Evolutionary conservation across 2,329 filamentous ascomycete genomes (phyloP).

Genomic region (Malbranchea cinnamomea): DNA sequence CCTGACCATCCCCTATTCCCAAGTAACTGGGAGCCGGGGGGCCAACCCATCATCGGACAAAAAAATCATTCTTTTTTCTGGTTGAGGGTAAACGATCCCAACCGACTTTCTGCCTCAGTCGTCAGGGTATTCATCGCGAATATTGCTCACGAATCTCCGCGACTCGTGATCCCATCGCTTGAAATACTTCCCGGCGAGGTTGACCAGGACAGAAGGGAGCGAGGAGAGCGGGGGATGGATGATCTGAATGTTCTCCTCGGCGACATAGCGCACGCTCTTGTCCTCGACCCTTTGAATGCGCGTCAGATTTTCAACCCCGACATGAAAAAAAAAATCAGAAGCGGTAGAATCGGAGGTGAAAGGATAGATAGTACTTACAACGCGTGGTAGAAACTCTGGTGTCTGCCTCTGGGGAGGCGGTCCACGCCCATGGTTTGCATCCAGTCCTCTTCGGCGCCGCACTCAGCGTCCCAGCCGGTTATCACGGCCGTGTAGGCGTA

Average conservation of each 20-base stretch:
- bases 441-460: slow-evolving; percentile 45
- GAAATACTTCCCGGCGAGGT: slow-evolving; percentile 70
- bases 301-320: slow-evolving; percentile 8
- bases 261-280: slow-evolving; percentile 56
- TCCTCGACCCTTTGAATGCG: slow-evolving; percentile 43
- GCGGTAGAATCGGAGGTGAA: neutral
- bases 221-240: slow-evolving; percentile 38
- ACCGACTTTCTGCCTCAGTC: slow-evolving; percentile 38
- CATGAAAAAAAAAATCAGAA: slow-evolving; percentile 8
- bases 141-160: slow-evolving; percentile 68
- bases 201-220: slow-evolving; percentile 39
- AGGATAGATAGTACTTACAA: slow-evolving; percentile 46
- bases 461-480: slow-evolving; percentile 65
- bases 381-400: slow-evolving; percentile 71
- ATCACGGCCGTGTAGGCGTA: slow-evolving; percentile 71
- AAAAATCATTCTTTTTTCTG: neutral
- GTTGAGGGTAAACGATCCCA: neutral
- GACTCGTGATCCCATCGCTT: slow-evolving; percentile 60
- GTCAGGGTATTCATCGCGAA: slow-evolving; percentile 70
- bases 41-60: neutral
- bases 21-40: too few species aligned
- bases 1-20: too few species aligned
- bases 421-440: slow-evolving; percentile 50
- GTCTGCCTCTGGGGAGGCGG: slow-evolving; percentile 40
- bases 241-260: slow-evolving; percentile 66